phyloP scores from a whole-genome alignment of 2,329 filamentous ascomycete species.

The Botrytis squamosa region DNA sequence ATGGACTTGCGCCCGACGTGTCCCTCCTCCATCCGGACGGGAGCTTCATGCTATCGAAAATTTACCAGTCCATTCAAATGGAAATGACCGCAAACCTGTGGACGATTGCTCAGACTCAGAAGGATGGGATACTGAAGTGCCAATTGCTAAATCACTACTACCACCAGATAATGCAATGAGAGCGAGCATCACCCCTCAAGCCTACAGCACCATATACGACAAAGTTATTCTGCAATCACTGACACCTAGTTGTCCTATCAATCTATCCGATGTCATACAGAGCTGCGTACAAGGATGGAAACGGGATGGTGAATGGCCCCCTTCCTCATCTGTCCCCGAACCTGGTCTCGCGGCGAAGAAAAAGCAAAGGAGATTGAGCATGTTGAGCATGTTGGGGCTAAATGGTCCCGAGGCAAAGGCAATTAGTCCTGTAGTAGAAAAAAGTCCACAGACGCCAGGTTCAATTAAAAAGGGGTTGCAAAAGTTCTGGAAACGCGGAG shows the following conservation, averaged over 20 bases:
- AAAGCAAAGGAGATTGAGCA: slow-evolving; percentile 33
- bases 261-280: slow-evolving; percentile 75
- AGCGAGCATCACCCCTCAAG: slow-evolving; percentile 67
- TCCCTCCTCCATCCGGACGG: slow-evolving; percentile 44
- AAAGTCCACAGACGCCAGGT: slow-evolving; percentile 11
- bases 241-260: slow-evolving; percentile 84
- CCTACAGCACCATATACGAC: slow-evolving; percentile 82
- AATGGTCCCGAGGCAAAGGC: slow-evolving; percentile 22
- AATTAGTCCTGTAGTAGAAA: slow-evolving; percentile 12
- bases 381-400: slow-evolving; percentile 35
- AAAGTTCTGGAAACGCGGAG: slow-evolving; percentile 15
- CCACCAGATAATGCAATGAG: slow-evolving; percentile 74
- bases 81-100: slow-evolving; percentile 30
- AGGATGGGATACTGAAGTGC: slow-evolving; percentile 48
- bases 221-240: slow-evolving; percentile 80
- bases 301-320: slow-evolving; percentile 89
- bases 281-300: slow-evolving; percentile 91
- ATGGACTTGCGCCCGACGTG: slow-evolving; percentile 76
- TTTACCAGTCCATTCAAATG: slow-evolving; percentile 34
- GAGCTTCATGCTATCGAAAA: slow-evolving; percentile 31
- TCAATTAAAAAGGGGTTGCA: slow-evolving; percentile 8
- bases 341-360: slow-evolving; percentile 24
- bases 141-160: slow-evolving; percentile 70
- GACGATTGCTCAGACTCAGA: slow-evolving; percentile 30
- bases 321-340: slow-evolving; percentile 53